phyloP scores from a whole-genome alignment of 2,329 filamentous ascomycete species.

The Polytolypa hystricis region DNA sequence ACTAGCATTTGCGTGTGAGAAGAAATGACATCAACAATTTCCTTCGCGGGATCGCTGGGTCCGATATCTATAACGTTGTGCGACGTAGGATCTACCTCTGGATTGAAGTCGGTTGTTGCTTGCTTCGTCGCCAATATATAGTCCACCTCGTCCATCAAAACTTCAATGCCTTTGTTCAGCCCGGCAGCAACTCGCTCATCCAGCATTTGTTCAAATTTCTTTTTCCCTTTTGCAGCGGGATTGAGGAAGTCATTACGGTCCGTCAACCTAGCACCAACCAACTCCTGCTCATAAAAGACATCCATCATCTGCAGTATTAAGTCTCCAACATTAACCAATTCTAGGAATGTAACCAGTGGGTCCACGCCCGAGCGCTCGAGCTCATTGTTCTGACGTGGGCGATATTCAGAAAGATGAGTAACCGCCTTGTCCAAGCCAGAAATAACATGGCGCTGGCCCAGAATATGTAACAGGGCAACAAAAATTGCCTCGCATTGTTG shows the following conservation, averaged over 20 bases:
- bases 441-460: conserved; percentile 80
- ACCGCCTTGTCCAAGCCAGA: conserved; percentile 91
- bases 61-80: conserved; percentile 38
- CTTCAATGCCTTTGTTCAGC: conserved; percentile 93
- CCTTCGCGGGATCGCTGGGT: conserved; percentile 65
- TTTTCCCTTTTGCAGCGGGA: conserved; percentile 86
- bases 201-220: conserved; percentile 96
- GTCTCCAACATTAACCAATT: conserved; percentile 95
- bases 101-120: conserved; percentile 80
- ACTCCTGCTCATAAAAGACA: conserved; percentile 94
- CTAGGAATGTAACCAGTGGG: conserved; percentile 87
- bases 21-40: conserved; percentile 74
- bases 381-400: conserved; percentile 59
- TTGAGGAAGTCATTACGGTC: conserved; percentile 93
- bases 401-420: conserved; percentile 79
- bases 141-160: conserved; percentile 96
- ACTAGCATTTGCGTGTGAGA: conserved; percentile 87
- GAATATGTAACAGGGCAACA: conserved; percentile 66
- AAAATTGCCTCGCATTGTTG: conserved; percentile 89
- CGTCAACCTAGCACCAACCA: conserved; percentile 68
- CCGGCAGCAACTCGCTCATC: conserved; percentile 94
- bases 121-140: conserved; percentile 87
- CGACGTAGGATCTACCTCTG: conserved; percentile 34
- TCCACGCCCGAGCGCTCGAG: conserved; percentile 65
- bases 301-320: conserved; percentile 98